Evolutionary conservation across 148 eudicot genomes (phyloP).

Genomic region (Amaranthus cruentus): DNA sequence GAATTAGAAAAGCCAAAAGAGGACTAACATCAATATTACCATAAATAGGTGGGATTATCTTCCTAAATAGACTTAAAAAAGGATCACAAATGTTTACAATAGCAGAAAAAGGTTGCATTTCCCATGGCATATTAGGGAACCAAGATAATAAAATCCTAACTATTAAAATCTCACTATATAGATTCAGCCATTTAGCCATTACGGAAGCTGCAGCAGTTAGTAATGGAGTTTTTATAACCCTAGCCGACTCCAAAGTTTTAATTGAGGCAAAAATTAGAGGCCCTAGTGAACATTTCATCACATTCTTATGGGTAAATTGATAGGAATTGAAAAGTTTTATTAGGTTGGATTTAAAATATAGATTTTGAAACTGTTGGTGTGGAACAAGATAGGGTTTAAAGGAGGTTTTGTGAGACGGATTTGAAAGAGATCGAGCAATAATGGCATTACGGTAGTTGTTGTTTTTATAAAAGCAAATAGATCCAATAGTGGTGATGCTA

Average conservation of each 20-base stretch:
- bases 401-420: no score
- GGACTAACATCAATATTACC: conserved; percentile 71
- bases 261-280: conserved; percentile 58
- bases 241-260: conserved; percentile 26
- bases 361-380: not conserved
- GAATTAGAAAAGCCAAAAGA: conserved; percentile 55
- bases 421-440: no score
- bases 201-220: conserved; percentile 62
- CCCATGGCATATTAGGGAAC: conserved; percentile 88
- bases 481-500: no score
- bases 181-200: conserved; percentile 69
- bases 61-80: conserved; percentile 58
- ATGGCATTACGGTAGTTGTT: no score
- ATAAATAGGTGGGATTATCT: conserved; percentile 66
- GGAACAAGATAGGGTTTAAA: no score
- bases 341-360: not conserved
- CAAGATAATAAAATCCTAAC: conserved; percentile 80
- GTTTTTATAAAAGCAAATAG: no score
- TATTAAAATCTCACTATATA: conserved; percentile 67
- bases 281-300: conserved; percentile 27
- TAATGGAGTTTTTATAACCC: conserved; percentile 51
- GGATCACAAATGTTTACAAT: conserved; percentile 79
- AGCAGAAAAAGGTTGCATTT: conserved; percentile 71
- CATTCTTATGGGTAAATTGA: not conserved
- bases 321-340: conserved; percentile 7